Conservation (phyloP, 805 yeast species). For the Naumovozyma castellii region DNA sequence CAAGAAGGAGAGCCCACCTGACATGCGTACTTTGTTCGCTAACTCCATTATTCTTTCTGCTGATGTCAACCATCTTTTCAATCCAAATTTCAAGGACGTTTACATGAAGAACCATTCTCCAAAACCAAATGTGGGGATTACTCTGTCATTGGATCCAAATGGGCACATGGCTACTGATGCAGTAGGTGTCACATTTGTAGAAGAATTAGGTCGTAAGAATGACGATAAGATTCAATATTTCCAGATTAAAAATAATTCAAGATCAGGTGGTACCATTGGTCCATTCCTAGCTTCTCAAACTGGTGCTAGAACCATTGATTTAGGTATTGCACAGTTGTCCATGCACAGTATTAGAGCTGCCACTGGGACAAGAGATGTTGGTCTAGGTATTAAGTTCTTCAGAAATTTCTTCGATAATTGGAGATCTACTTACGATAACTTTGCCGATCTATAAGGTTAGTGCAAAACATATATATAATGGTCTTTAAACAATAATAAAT, state of each 20-base stretch:
- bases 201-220: conserved; percentile 57
- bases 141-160: conserved; percentile 66
- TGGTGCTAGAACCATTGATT: conserved; percentile 68
- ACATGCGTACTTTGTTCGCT: conserved; percentile 43
- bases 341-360: conserved; percentile 85
- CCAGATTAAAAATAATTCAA: conserved; percentile 76
- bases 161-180: conserved; percentile 80
- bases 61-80: conserved; percentile 73
- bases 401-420: conserved; percentile 59
- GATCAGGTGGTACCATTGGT: conserved; percentile 87
- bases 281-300: conserved; percentile 55
- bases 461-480: not conserved
- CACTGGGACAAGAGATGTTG: conserved; percentile 68
- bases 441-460: conserved; percentile 36
- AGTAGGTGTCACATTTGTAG: conserved; percentile 58
- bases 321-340: conserved; percentile 75
- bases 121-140: conserved; percentile 64
- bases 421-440: conserved; percentile 48
- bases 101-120: conserved; percentile 76
- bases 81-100: conserved; percentile 64
- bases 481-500: not conserved
- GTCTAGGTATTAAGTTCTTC: conserved; percentile 64
- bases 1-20: conserved; percentile 17
- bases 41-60: conserved; percentile 75
- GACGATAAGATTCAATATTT: conserved; percentile 66